phyloP scores from a whole-genome alignment of 352 stramenopile genomes.

The Phytophthora citrophthora region DNA sequence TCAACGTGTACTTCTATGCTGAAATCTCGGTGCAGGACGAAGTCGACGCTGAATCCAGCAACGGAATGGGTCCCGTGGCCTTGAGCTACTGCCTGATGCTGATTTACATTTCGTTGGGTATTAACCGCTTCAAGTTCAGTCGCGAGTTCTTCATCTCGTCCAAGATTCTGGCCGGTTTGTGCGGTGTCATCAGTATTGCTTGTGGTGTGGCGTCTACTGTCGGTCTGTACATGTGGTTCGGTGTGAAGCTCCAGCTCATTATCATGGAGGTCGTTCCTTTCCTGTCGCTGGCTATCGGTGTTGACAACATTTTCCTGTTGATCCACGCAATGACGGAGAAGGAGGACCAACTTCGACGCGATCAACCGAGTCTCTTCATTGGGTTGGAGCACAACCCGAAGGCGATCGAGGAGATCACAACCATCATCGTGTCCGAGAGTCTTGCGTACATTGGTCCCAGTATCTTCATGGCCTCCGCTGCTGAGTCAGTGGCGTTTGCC shows the following conservation, averaged over 20 bases:
- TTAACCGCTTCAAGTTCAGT: conserved; percentile 60
- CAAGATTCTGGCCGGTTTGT: conserved; percentile 59
- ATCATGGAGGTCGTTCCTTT: conserved; percentile 78
- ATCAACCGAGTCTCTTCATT: conserved; percentile 45
- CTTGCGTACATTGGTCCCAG: conserved; percentile 59
- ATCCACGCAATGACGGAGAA: conserved; percentile 58
- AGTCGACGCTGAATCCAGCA: conserved; percentile 50
- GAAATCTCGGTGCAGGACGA: conserved; percentile 69
- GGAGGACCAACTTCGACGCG: conserved; percentile 36
- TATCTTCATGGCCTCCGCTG: conserved; percentile 64
- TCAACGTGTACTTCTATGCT: conserved; percentile 58
- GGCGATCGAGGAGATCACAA: conserved; percentile 43
- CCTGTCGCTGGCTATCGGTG: conserved; percentile 64
- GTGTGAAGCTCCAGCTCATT: conserved; percentile 63
- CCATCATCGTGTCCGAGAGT: conserved; percentile 41
- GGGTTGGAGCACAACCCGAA: conserved; percentile 41
- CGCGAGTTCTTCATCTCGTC: conserved; percentile 55
- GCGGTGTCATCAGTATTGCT: conserved; percentile 62
- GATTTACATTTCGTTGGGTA: conserved; percentile 67
- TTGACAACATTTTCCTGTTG: conserved; percentile 74
- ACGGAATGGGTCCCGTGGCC: conserved; percentile 48
- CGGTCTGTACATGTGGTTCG: conserved; percentile 61
- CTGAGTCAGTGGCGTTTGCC: conserved; percentile 55
- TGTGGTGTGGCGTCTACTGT: conserved; percentile 61
- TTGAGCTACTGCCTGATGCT: conserved; percentile 69